These are phyloP conservation scores for Cystobasidiaceae sp. DNA, from an alignment of 1,284 basidiomycete genomes.

Conservation along the genomic window DNA sequence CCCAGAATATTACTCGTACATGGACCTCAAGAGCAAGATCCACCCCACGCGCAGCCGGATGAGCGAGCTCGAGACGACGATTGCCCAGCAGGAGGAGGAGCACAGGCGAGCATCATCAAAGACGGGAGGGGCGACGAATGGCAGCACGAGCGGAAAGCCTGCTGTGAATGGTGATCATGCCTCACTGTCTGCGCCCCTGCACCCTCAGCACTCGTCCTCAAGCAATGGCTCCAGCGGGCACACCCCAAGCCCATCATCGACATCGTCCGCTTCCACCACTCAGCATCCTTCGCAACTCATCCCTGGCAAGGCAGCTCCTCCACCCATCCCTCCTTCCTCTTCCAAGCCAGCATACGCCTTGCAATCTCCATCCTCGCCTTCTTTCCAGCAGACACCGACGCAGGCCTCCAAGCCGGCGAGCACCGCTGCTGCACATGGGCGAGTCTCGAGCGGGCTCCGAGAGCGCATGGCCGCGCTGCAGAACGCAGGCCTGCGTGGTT, in stretches of 20 bases:
- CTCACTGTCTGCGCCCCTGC: background rate
- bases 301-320: conserved; percentile 1
- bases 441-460: conserved; percentile 9
- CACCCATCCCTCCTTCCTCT: conserved; percentile 9
- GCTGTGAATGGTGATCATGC: background rate
- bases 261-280: background rate
- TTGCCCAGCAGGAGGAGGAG: conserved; percentile 1
- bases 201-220: background rate
- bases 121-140: background rate
- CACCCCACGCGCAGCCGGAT: background rate
- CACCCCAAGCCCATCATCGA: background rate
- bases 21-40: conserved; percentile 26
- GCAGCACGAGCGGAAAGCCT: background rate
- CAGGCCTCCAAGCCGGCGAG: background rate
- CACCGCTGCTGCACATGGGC: background rate
- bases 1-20: conserved; percentile 31
- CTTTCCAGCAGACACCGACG: background rate
- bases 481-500: conserved; percentile 25
- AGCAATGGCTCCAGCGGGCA: background rate
- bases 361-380: background rate
- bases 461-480: conserved; percentile 28
- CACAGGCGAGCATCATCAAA: background rate
- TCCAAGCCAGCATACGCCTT: conserved; percentile 4
- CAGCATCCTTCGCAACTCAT: background rate
- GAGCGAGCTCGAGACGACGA: conserved; percentile 23